A percentile compares a stretch with the other conserved stretches of the same genome.
phyloP scores from a whole-genome alignment of 1,284 basidiomycete genomes.

The Moesziomyces antarcticus region DNA sequence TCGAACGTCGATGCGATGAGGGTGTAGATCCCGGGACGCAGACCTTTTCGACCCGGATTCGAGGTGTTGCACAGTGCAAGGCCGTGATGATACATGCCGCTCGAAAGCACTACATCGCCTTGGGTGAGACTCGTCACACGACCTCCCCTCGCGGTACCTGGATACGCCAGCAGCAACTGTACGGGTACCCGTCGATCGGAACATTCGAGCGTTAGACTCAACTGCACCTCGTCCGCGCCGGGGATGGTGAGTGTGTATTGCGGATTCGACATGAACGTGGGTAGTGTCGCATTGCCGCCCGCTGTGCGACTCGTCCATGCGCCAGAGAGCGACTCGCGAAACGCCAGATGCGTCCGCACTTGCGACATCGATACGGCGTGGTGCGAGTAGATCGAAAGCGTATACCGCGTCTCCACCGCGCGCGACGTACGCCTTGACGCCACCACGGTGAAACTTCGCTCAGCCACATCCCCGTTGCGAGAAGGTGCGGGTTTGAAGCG shows the following conservation, averaged over 20 bases:
- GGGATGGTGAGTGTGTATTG: slow-evolving; percentile 77
- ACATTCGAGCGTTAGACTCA: slow-evolving; percentile 73
- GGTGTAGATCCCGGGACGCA: slow-evolving; percentile 76
- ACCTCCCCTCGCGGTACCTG: slow-evolving; percentile 55
- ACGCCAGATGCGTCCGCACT: slow-evolving; percentile 33
- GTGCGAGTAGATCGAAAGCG: slow-evolving; percentile 72
- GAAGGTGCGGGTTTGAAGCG: slow-evolving; percentile 25
- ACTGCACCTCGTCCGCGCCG: slow-evolving; percentile 22
- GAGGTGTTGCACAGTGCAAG: slow-evolving; percentile 73
- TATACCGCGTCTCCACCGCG: slow-evolving; percentile 69
- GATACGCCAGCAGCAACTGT: slow-evolving; percentile 75
- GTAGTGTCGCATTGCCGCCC: slow-evolving; percentile 82
- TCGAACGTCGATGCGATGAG: slow-evolving; percentile 85
- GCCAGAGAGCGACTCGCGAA: slow-evolving; percentile 39
- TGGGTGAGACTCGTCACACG: slow-evolving; percentile 72
- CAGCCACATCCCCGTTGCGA: neutral
- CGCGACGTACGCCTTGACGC: slow-evolving; percentile 39
- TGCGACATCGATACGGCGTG: slow-evolving; percentile 26
- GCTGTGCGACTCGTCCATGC: slow-evolving; percentile 77
- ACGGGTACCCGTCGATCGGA: slow-evolving; percentile 76
- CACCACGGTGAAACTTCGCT: slow-evolving; percentile 48
- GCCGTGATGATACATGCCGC: slow-evolving; percentile 85
- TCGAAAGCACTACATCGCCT: slow-evolving; percentile 78
- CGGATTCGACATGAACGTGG: slow-evolving; percentile 88
- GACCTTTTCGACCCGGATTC: neutral